phyloP scores from a whole-genome alignment of 1,284 basidiomycete species.

The Afroboletus lepidellus region DNA sequence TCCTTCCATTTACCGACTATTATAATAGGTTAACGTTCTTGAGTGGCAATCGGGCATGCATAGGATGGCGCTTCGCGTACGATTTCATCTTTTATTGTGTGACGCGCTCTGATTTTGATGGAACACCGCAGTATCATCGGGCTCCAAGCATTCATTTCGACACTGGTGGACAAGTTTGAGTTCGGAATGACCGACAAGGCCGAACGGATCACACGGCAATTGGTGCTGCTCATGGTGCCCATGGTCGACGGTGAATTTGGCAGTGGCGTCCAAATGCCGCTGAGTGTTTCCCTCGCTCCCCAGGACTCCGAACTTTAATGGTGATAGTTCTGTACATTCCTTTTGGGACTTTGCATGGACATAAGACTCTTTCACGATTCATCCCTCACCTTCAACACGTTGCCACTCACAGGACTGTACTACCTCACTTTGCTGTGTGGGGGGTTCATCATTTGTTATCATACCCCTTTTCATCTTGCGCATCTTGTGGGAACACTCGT shows the following conservation, averaged over 20 bases:
- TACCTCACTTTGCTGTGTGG: neutral
- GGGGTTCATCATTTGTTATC: neutral
- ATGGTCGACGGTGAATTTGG: conserved; percentile 46
- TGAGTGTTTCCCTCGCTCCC: conserved; percentile 41
- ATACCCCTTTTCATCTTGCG: neutral
- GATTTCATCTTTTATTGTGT: neutral
- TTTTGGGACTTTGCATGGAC: neutral
- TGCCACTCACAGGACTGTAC: neutral
- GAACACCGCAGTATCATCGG: conserved; percentile 39
- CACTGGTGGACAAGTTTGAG: conserved; percentile 33
- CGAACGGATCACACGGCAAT: conserved; percentile 39
- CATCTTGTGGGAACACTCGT: neutral
- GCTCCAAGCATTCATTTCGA: conserved; percentile 48
- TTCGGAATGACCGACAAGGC: conserved; percentile 34
- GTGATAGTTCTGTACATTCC: neutral
- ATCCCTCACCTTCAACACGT: neutral
- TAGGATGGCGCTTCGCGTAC: conserved; percentile 49
- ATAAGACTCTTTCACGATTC: neutral
- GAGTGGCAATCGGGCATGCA: conserved; percentile 41
- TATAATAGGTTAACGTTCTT: conserved; percentile 41
- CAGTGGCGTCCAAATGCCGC: conserved; percentile 50
- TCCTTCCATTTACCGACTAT: neutral
- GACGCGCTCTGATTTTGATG: neutral
- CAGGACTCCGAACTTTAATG: conserved; percentile 15
- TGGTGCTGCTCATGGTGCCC: conserved; percentile 43